Percentiles rank a stretch among this genome's conserved stretches.
These are phyloP conservation scores for Agaricus sinodeliciosus DNA, from an alignment of 768 basidiomycete species.

Conservation along the genomic window DNA sequence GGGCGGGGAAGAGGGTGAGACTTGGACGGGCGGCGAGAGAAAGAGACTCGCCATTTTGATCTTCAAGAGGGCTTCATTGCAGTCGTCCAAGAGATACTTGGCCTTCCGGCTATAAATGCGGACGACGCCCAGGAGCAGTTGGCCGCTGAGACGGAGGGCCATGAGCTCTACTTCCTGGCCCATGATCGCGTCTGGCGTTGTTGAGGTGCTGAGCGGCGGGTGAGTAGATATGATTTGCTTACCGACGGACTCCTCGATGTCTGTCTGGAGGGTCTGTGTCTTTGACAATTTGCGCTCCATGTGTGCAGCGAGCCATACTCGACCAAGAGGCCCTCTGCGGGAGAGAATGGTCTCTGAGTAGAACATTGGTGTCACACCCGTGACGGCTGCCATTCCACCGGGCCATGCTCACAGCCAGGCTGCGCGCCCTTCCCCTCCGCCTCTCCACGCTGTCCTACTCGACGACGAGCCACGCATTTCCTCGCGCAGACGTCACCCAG, in stretches of 20 bases:
- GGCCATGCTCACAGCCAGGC: no score
- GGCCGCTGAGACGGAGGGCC: slow-evolving; percentile 95
- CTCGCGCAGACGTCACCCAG: not conserved
- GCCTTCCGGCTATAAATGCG: slow-evolving; percentile 97
- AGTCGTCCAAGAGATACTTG: slow-evolving; percentile 96
- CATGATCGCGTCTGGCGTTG: slow-evolving; percentile 74
- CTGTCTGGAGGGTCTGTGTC: slow-evolving; percentile 88
- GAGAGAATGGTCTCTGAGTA: slow-evolving; percentile 93
- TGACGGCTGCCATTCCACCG: no score
- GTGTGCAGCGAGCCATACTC: slow-evolving; percentile 98
- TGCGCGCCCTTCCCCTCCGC: not conserved
- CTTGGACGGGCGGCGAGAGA: not conserved
- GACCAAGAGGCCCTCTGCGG: slow-evolving; percentile 88
- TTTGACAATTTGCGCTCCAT: slow-evolving; percentile 98
- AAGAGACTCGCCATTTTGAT: slow-evolving; percentile 77
- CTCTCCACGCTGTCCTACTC: not conserved
- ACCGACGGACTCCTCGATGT: slow-evolving; percentile 93
- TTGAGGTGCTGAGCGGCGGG: not conserved
- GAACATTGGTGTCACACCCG: slow-evolving; percentile 36
- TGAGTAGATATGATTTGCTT: slow-evolving; percentile 22
- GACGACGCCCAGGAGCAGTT: slow-evolving; percentile 92
- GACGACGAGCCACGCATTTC: not conserved
- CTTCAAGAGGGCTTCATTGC: slow-evolving; percentile 91
- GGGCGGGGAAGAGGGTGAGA: slow-evolving; percentile 7
- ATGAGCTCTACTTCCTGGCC: slow-evolving; percentile 88